Evolutionary conservation across 148 eudicot genomes (phyloP).

Genomic region (Arctostaphylos glauca): DNA sequence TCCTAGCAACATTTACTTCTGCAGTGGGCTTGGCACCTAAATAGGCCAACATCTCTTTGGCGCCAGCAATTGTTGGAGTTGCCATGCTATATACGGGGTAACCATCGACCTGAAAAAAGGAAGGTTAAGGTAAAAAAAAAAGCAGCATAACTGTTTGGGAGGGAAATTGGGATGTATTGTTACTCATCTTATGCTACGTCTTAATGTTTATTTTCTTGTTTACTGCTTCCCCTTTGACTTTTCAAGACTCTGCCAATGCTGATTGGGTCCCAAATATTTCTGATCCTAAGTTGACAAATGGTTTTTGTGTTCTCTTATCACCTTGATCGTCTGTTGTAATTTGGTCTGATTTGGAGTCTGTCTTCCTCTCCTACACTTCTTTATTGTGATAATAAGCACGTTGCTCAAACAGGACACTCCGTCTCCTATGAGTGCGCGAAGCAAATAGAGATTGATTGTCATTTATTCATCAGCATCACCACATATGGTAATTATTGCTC

Average conservation of each 20-base stretch:
- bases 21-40: conserved; percentile 56
- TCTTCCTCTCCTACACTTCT: neutral
- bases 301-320: neutral
- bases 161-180: neutral
- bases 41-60: conserved; percentile 81
- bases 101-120: conserved; percentile 66
- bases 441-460: neutral
- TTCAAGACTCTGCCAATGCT: neutral
- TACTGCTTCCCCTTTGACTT: neutral
- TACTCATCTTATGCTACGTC: neutral
- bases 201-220: neutral
- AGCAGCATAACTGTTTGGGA: neutral
- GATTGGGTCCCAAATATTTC: neutral
- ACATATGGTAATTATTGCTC: neutral
- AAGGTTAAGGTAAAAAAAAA: neutral
- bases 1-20: conserved; percentile 39
- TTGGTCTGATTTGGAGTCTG: neutral
- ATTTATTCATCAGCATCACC: neutral
- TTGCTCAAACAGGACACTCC: neutral
- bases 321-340: neutral
- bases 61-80: conserved; percentile 83
- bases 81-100: conserved; percentile 97
- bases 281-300: neutral
- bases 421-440: neutral
- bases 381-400: neutral